Base-by-base conservation (phyloP, 257 asterid species). In the Phtheirospermum japonicum region DNA sequence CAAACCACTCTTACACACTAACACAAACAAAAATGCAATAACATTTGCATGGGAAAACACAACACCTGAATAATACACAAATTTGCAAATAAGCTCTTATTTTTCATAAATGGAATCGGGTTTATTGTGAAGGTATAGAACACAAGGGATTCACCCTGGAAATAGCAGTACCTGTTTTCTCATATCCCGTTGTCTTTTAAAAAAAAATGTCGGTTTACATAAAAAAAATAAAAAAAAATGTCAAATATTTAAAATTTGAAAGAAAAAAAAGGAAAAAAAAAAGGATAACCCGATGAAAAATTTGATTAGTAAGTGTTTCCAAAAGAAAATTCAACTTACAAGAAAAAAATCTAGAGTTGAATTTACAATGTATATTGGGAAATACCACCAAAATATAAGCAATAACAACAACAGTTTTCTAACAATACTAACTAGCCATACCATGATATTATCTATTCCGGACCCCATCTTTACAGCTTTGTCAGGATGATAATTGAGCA, bases 401-500 rank as follows among this genome's bases (percentile, higher is more conserved):
- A 18, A 37, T 59, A n/a, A n/a, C n/a, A 13, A 26, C 37, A 71
- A 14, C 16, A 43, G 57, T 18, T 28, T 28, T 14, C 57, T 37
- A 19, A 39, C 43, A 45, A 31, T 66, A 55, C 45, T 3, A 73
- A 71, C 37, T 26, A 65, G 51, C 18, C 81, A 48, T 85, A 89
- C 99, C 91, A 69, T 92, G 61, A 92, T 74, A 65, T 83, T 63
- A 64, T 85, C 81, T 33, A 89, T 57, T 66, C 97, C 99, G 62
- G 85, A 79, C 63, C 99, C 97, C 62, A 80, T 77, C 80, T 92
- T 92, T 43, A 40, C 63, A 43, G 86, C 82, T 76, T 89, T 92
- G 61, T 89, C 97, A 0, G 97, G 97, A 62, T 92, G 99, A 65
- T 86, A 70, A 71, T 75, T 86, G 73, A 92, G 75, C 36, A 92